phyloP scores from a whole-genome alignment of 2,329 filamentous ascomycete genomes.

The Canariomyces notabilis region DNA sequence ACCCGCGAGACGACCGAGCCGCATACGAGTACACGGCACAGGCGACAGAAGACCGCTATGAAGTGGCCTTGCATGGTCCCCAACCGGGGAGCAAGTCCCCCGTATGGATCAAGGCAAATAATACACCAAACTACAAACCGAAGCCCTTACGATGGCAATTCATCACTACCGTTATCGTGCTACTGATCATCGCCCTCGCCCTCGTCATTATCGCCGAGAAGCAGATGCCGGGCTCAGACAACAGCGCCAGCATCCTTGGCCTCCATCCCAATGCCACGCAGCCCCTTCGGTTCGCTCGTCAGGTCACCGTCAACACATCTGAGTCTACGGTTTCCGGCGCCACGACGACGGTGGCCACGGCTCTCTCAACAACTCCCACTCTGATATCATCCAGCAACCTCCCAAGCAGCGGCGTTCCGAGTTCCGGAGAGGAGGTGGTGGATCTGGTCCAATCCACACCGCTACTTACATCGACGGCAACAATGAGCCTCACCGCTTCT shows the following conservation, averaged over 20 bases:
- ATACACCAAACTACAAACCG: conserved; percentile 30
- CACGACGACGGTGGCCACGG: background rate
- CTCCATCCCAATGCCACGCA: conserved; percentile 12
- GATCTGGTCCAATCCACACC: background rate
- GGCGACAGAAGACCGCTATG: conserved; percentile 27
- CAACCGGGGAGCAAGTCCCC: background rate
- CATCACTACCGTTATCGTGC: conserved; percentile 23
- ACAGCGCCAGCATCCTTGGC: conserved; percentile 24
- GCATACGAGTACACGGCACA: conserved; percentile 31
- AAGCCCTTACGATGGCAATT: conserved; percentile 33
- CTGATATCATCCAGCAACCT: background rate
- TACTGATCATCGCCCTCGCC: conserved; percentile 26
- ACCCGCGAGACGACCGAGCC: conserved; percentile 15
- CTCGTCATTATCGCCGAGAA: conserved; percentile 28
- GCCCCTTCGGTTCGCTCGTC: conserved; percentile 12
- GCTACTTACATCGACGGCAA: background rate
- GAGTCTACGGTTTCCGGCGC: background rate
- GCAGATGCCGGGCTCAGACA: conserved; percentile 31
- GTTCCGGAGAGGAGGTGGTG: background rate
- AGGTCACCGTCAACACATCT: conserved; percentile 4
- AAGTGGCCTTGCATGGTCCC: conserved; percentile 12
- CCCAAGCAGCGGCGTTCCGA: background rate
- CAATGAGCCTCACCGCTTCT: background rate
- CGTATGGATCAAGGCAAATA: conserved; percentile 6
- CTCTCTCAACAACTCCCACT: background rate